Percentiles rank a stretch among this genome's conserved stretches.
These are phyloP conservation scores for Malassezia cuniculi DNA, from an alignment of 1,284 basidiomycete species.

Conservation along the genomic window DNA sequence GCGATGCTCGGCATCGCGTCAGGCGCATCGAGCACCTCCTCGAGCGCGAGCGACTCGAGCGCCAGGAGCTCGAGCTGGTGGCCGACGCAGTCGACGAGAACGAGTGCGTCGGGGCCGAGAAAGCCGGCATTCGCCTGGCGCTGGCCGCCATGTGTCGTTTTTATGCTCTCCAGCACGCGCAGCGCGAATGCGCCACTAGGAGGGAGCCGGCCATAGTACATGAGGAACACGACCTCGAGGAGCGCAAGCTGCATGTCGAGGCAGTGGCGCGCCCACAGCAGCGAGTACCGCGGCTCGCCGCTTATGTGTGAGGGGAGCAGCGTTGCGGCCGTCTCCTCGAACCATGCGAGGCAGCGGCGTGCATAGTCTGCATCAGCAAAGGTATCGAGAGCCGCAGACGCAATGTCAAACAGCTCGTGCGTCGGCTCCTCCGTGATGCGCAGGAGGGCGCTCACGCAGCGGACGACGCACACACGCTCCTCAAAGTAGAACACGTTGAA, in stretches of 20 bases:
- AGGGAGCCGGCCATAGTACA: conserved; percentile 63
- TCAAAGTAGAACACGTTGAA: conserved; percentile 68
- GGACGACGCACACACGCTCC: conserved; percentile 59
- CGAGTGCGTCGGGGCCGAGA: conserved; percentile 58
- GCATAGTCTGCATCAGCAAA: conserved; percentile 57
- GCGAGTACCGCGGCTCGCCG: conserved; percentile 54
- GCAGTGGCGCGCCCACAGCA: conserved; percentile 66
- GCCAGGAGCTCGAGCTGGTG: conserved; percentile 64
- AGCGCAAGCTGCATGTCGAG: conserved; percentile 64
- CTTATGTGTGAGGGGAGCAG: conserved; percentile 51
- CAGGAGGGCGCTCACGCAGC: conserved; percentile 46
- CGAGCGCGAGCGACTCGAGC: conserved; percentile 66
- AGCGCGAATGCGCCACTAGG: conserved; percentile 56
- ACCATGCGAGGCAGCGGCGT: conserved; percentile 51
- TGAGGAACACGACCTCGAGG: conserved; percentile 70
- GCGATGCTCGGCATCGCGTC: conserved; percentile 17
- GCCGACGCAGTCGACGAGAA: conserved; percentile 57
- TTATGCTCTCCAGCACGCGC: conserved; percentile 56
- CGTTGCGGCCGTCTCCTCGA: conserved; percentile 47
- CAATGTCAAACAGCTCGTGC: conserved; percentile 53
- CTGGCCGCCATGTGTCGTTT: conserved; percentile 57
- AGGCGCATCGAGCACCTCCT: conserved; percentile 55
- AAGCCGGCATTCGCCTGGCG: conserved; percentile 55
- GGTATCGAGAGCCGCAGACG: conserved; percentile 52
- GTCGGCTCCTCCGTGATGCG: conserved; percentile 54